These are phyloP conservation scores for Fonsecaea multimorphosa DNA, from an alignment of 2,329 filamentous ascomycete species.

Conservation along the genomic window DNA sequence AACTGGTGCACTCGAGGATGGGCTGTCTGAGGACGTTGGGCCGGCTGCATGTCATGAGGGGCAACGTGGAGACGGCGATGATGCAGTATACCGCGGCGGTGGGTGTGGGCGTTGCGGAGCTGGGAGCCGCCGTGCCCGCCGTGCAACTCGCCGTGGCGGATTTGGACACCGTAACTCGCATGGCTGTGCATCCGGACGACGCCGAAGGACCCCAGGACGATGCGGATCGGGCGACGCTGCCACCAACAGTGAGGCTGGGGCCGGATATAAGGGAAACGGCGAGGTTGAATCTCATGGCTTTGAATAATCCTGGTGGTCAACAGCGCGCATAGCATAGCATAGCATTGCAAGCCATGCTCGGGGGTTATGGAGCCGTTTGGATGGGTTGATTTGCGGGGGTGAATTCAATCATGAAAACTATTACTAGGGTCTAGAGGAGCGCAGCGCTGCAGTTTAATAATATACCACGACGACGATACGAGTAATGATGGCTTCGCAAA, in stretches of 20 bases:
- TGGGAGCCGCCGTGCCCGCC: slow-evolving; percentile 19
- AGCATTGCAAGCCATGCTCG: not conserved
- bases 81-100: slow-evolving; percentile 22
- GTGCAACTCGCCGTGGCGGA: slow-evolving; percentile 25
- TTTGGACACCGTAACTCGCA: slow-evolving; percentile 15
- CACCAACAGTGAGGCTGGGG: not conserved
- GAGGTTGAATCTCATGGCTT: not conserved
- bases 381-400: not conserved
- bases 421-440: too few relatives aligned
- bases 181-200: not conserved
- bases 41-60: slow-evolving; percentile 18
- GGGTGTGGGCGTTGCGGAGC: slow-evolving; percentile 20
- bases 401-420: not conserved
- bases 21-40: slow-evolving; percentile 29
- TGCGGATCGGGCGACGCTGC: not conserved
- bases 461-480: not conserved
- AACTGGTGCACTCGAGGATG: slow-evolving; percentile 16
- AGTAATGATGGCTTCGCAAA: too few relatives aligned
- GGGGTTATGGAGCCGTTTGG: not conserved
- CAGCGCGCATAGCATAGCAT: too few relatives aligned
- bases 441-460: too few relatives aligned
- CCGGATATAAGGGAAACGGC: not conserved
- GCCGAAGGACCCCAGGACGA: not conserved
- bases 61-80: slow-evolving; percentile 17
- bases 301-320: not conserved